phyloP scores from a whole-genome alignment of 768 basidiomycete genomes.

The Galerina marginata region DNA sequence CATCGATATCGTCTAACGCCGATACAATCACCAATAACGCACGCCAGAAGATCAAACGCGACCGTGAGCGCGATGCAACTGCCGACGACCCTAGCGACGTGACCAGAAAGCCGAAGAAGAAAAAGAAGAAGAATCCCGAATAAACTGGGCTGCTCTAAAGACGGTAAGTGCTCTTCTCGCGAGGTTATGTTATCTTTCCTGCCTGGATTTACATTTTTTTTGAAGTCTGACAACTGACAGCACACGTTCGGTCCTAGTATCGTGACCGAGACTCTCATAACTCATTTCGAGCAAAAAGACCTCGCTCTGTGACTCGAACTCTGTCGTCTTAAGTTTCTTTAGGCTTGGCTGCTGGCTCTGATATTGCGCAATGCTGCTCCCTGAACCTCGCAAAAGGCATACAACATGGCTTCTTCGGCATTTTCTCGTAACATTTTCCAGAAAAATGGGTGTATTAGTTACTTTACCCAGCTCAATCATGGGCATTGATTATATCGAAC shows the following conservation, averaged over 20 bases:
- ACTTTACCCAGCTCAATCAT: too few relatives aligned
- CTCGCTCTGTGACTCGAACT: not conserved
- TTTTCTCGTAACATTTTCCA: too few relatives aligned
- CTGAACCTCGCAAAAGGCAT: not conserved
- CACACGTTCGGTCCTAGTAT: constrained; percentile 1
- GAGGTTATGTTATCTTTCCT: not conserved
- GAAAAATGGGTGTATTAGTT: too few relatives aligned
- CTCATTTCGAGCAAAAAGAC: not conserved
- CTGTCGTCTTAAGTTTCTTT: not conserved
- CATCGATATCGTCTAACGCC: constrained; percentile 9
- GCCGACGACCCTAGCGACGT: constrained; percentile 27
- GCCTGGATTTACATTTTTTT: constrained; percentile 1
- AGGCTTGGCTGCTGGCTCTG: not conserved
- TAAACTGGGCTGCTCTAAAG: constrained; percentile 6
- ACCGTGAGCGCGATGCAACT: constrained; percentile 31
- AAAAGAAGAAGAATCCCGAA: constrained; percentile 34
- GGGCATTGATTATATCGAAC: too few relatives aligned
- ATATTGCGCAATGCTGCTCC: not conserved
- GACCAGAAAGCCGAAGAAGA: constrained; percentile 39
- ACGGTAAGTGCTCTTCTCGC: constrained; percentile 6
- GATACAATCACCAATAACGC: constrained; percentile 29
- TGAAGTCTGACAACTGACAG: constrained; percentile 14
- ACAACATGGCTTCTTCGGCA: too few relatives aligned
- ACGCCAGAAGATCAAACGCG: constrained; percentile 37
- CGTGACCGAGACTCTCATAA: not conserved